Percentiles rank a stretch among this genome's conserved stretches.
Evolutionary conservation across 2,329 filamentous ascomycete species (phyloP).

Genomic region (Scopulariopsis brevicaulis): DNA sequence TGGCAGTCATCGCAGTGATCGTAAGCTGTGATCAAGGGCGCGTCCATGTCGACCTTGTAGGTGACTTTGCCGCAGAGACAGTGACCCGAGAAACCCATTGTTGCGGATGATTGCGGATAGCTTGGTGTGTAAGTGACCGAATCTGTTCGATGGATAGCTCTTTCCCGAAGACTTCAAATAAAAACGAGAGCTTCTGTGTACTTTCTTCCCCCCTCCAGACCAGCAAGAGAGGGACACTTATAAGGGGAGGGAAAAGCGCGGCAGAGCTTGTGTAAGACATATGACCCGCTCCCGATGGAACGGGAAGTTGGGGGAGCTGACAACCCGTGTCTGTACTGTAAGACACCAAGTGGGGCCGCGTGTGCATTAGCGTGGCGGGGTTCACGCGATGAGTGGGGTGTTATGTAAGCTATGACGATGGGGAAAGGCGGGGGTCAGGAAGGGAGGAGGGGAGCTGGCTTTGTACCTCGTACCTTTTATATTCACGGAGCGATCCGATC

Average conservation of each 20-base stretch:
- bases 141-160: not conserved
- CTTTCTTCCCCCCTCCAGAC: not conserved
- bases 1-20: slow-evolving; percentile 64
- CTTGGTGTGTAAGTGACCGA: not conserved
- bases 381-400: not conserved
- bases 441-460: not conserved
- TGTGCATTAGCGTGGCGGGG: not conserved
- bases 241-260: not conserved
- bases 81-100: slow-evolving; percentile 56
- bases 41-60: slow-evolving; percentile 47
- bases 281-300: not conserved
- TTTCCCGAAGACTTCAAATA: not conserved
- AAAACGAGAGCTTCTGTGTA: not conserved
- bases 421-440: not conserved
- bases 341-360: not conserved
- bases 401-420: not conserved
- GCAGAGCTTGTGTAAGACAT: not conserved
- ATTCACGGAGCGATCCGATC: not conserved
- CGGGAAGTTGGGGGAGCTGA: not conserved
- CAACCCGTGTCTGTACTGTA: not conserved
- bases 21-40: slow-evolving; percentile 45
- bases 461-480: not conserved
- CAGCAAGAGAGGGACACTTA: not conserved
- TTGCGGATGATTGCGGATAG: slow-evolving; percentile 15
- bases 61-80: slow-evolving; percentile 62